Conservation (phyloP, 495 filamentous ascomycete genomes). For the Amniculicola lignicola region DNA sequence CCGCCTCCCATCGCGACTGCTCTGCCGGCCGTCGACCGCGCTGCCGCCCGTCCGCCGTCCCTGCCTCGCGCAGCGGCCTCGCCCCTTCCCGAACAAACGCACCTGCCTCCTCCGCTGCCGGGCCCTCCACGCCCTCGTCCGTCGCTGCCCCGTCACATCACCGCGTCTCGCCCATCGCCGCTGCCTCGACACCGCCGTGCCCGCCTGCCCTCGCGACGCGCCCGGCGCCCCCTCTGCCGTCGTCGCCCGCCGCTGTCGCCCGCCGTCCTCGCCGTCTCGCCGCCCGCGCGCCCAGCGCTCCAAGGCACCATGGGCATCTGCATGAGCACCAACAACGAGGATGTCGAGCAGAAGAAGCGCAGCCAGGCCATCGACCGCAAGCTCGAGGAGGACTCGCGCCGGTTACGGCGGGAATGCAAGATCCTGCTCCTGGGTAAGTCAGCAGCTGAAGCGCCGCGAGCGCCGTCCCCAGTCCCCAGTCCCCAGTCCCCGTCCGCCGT, state of each 20-base stretch:
- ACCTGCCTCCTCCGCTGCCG: no score
- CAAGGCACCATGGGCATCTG: slow-evolving; percentile 76
- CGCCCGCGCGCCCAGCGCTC: slow-evolving; percentile 25
- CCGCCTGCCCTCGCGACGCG: slow-evolving; percentile 23
- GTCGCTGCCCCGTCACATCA: not conserved
- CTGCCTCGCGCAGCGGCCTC: no score
- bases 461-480: not conserved
- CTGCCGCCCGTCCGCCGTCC: no score
- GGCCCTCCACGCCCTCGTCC: not conserved
- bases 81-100: no score
- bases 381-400: slow-evolving; percentile 87
- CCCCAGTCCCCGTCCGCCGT: not conserved
- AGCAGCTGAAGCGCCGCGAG: slow-evolving; percentile 31
- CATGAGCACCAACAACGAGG: slow-evolving; percentile 73
- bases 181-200: not conserved
- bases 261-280: slow-evolving; percentile 26
- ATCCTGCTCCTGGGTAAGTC: slow-evolving; percentile 90
- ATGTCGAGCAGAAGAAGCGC: slow-evolving; percentile 85
- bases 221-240: slow-evolving; percentile 25
- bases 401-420: slow-evolving; percentile 95
- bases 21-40: no score
- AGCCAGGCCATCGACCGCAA: slow-evolving; percentile 90
- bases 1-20: no score
- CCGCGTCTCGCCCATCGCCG: not conserved
- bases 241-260: slow-evolving; percentile 21